These are phyloP conservation scores for Cryptosporidium bovis DNA, from an alignment of 169 alveolate genomes.

Conservation along the genomic window DNA sequence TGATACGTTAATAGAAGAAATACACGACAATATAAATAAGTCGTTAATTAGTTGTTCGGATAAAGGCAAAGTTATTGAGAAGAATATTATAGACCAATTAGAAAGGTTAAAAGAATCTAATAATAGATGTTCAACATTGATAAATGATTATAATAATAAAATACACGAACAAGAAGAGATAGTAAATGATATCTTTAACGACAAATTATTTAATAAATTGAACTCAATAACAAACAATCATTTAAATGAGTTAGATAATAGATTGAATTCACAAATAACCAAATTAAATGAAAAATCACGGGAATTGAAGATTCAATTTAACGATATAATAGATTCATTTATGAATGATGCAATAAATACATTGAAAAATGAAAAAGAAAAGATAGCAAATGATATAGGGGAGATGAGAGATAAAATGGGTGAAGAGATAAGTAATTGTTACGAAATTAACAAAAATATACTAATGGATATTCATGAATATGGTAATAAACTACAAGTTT, in stretches of 20 bases:
- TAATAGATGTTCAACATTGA: conserved; percentile 6
- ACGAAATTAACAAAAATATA: conserved; percentile 9
- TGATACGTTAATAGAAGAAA: neutral
- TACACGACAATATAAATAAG: conserved; percentile 27
- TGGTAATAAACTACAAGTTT: neutral
- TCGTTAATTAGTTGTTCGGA: conserved; percentile 4
- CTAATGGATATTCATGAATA: neutral
- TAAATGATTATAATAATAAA: conserved; percentile 19
- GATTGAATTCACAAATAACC: conserved; percentile 7
- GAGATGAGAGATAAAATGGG: conserved; percentile 12
- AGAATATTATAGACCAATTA: neutral
- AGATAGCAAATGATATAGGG: conserved; percentile 20
- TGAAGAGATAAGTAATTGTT: neutral
- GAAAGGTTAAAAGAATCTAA: conserved; percentile 32
- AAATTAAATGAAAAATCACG: conserved; percentile 15
- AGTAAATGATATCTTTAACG: conserved; percentile 8
- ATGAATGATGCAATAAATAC: conserved; percentile 24
- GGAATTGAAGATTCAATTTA: conserved; percentile 29
- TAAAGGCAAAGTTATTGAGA: conserved; percentile 5
- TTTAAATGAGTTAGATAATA: conserved; percentile 12
- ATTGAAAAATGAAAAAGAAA: conserved; percentile 4
- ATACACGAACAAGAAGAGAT: neutral
- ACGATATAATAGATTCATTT: conserved; percentile 39
- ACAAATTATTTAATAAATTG: neutral
- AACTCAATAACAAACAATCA: conserved; percentile 11